Evolutionary conservation across 1,284 basidiomycete species (phyloP).

Genomic region (Coniophora puteana): DNA sequence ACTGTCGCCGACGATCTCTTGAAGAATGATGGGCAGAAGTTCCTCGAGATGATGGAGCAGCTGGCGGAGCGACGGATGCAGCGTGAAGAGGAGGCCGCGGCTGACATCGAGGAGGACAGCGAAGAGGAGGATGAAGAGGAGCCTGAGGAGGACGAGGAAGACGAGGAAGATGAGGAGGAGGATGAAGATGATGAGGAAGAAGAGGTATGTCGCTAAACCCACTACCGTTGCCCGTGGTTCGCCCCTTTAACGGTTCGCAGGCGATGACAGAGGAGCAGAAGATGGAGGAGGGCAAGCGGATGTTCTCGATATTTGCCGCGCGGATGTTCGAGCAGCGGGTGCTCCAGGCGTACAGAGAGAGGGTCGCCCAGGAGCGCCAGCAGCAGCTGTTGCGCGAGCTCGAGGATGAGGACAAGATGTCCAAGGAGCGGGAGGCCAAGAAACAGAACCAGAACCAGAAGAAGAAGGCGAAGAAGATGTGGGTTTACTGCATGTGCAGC

Average conservation of each 20-base stretch:
- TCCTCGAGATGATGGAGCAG: slow-evolving; percentile 99
- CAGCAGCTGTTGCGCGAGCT: slow-evolving; percentile 84
- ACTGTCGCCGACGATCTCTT: slow-evolving; percentile 99
- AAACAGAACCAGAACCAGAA: slow-evolving; percentile 96
- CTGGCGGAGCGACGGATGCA: slow-evolving; percentile 92
- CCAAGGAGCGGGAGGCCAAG: slow-evolving; percentile 86
- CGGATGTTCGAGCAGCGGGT: slow-evolving; percentile 99
- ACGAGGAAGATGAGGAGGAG: slow-evolving; percentile 37
- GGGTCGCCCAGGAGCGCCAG: slow-evolving; percentile 89
- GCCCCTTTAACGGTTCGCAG: slow-evolving; percentile 31
- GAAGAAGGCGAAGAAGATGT: slow-evolving; percentile 98
- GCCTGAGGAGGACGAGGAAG: slow-evolving; percentile 46
- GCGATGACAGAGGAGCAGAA: slow-evolving; percentile 86
- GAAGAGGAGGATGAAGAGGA: slow-evolving; percentile 51
- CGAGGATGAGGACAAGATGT: slow-evolving; percentile 82
- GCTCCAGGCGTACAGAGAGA: slow-evolving; percentile 87
- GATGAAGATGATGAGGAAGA: slow-evolving; percentile 47
- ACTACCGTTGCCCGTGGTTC: slow-evolving; percentile 10
- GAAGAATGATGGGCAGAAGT: slow-evolving; percentile 98
- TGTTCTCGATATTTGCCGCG: slow-evolving; percentile 99
- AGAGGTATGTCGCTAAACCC: too few species aligned
- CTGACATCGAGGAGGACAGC: slow-evolving; percentile 58
- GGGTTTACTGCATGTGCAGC: slow-evolving; percentile 18
- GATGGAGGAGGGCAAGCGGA: slow-evolving; percentile 97
- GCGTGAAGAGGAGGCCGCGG: slow-evolving; percentile 88